Evolutionary conservation across 1,139 yeast genomes (phyloP).

Genomic region (Groenewaldozyma auringiensis): DNA sequence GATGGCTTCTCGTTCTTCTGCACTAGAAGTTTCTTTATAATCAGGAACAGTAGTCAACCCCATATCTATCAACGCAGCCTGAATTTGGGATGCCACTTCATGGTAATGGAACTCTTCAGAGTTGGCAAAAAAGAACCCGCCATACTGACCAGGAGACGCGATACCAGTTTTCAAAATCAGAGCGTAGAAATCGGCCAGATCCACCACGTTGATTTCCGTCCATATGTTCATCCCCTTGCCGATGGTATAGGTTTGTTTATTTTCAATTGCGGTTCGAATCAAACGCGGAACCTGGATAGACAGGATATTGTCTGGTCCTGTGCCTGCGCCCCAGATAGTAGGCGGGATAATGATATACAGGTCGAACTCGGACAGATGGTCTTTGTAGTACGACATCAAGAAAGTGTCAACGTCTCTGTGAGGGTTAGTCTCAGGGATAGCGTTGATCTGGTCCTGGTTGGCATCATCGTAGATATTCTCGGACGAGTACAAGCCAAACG

Average conservation of each 20-base stretch:
- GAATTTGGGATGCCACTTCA: constrained; percentile 29
- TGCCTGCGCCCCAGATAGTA: constrained; percentile 31
- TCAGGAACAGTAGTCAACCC: constrained; percentile 13
- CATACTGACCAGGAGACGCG: constrained; percentile 27
- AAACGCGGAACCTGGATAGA: constrained; percentile 35
- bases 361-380: constrained; percentile 13
- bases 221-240: constrained; percentile 34
- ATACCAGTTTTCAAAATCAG: constrained; percentile 27
- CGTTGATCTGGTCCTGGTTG: constrained; percentile 28
- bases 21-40: constrained; percentile 8
- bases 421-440: constrained; percentile 31
- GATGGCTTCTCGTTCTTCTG: constrained; percentile 9
- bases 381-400: constrained; percentile 12
- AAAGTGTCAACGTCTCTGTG: constrained; percentile 36
- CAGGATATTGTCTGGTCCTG: constrained; percentile 32
- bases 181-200: constrained; percentile 33
- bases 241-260: constrained; percentile 30
- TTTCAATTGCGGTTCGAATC: constrained; percentile 23
- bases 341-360: constrained; percentile 19
- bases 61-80: constrained; percentile 15
- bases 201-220: constrained; percentile 36
- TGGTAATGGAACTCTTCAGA: constrained; percentile 32
- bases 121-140: constrained; percentile 37
- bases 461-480: constrained; percentile 31
- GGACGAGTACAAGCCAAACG: constrained; percentile 23